Evolutionary conservation across 257 asterid species (phyloP), one percentile per base, ranked within the genome.

Genomic region (Gentiana straminea): DNA sequence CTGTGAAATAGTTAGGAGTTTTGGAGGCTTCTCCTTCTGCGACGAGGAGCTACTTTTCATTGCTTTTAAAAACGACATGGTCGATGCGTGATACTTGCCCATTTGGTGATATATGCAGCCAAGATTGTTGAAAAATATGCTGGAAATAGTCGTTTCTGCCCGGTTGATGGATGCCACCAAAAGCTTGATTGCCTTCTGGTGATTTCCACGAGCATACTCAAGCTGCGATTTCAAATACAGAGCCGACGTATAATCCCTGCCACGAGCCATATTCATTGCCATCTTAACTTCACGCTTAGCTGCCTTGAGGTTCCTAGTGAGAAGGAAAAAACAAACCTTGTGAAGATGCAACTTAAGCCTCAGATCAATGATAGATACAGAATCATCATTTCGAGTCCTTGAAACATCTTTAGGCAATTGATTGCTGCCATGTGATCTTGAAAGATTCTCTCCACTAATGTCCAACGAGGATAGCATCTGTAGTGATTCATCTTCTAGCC

Each of bases 211-310:
- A 51, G 95, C 84, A 67, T 86, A 86, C 73, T 91, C 98, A 62
- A 86, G 96, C 76, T 84, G 95, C 8, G 96, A 84, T 72, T 91
- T 91, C 77, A 86, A 63, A 74, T 82, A 86, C 49, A 91, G 90
- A 51, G 94, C 95, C 77, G 70, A 49, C 37, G 84, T 71, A 64
- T 86, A 70, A 64, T 91, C 96, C 65, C 81, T 84, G 34, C 83
- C 96, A 41, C 81, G 88, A 11, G 89, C 86, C 47, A 79, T 62
- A 69, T 82, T 89, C 95, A 86, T 86, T 24, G 89, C 95, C 87
- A 86, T 68, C 84, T 86, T 90, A 53, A 82, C 91, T 71, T 84
- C 96, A 62, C 94, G 95, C 68, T 86, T 90, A 36, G 98, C 95
- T 63, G 95, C 89, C 77, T 84, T 84, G 35, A 80, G 84, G 65